Evolutionary conservation across 2,329 filamentous ascomycete species (phyloP), one percentile per base, ranked within the genome.

Genomic region (Mariannaea sp.): DNA sequence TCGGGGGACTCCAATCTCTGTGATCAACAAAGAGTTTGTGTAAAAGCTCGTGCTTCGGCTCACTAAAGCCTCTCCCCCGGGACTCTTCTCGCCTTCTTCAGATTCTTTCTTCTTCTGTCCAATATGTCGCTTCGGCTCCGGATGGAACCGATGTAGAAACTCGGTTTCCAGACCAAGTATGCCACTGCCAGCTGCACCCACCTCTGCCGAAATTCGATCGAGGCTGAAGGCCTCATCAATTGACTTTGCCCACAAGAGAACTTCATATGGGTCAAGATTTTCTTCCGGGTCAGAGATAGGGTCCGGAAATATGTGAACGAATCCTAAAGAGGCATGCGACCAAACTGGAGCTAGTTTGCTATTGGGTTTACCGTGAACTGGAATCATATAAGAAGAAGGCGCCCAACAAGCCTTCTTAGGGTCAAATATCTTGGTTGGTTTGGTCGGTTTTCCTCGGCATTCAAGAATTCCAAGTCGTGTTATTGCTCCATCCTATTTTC

Each of bases 401-500:
- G n/a, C 35, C 45, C 45, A 48, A 12, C 39, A 9, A 3, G 40
- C 10, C 4, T 16, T 40, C 7, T 32, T 22, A 6, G 16, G 7
- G 9, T 30, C 30, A 8, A 22, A 29, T 30, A 26, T 26, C 10
- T 33, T n/a, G 7, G 8, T 7, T 2, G 14, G 1, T 20, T 3
- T 13, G 7, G 10, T 24, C 3, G 9, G 9, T 12, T 17, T 16
- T 9, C 20, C 41, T 20, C 24, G 27, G 7, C 20, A 13, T 26
- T 52, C 27, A n/a, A 52, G 19, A 29, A 41, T 39, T 3, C 48
- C 48, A 3, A 56, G 4, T n/a, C 44, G 26, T 5, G 38, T 17
- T 10, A 46, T 45, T 4, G 36, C 29, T 4, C 54, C 44, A 22
- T 56, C 49, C 54, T 56, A n/a, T n/a, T 14, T n/a, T n/a, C 3